These are phyloP conservation scores for Lentinula boryana DNA, from an alignment of 768 basidiomycete species.

Conservation along the genomic window DNA sequence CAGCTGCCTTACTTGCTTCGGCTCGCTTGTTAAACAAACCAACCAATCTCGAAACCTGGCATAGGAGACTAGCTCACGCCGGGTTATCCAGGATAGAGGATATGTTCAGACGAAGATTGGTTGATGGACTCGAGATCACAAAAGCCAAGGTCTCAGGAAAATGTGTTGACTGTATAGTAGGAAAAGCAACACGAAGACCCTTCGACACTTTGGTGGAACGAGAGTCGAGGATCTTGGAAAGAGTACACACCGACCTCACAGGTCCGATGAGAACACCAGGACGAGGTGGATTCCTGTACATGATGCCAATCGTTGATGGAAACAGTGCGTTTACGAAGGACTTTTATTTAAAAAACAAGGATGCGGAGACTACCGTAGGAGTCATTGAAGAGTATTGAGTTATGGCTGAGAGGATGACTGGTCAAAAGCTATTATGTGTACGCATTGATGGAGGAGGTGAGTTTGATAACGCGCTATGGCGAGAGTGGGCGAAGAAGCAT, in stretches of 20 bases:
- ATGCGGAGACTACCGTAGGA: background rate
- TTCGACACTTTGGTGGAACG: too few relatives aligned
- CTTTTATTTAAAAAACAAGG: background rate
- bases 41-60: background rate
- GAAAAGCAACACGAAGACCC: too few relatives aligned
- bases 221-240: too few relatives aligned
- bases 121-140: too few relatives aligned
- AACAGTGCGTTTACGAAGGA: background rate
- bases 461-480: conserved; percentile 9
- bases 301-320: background rate
- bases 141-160: too few relatives aligned
- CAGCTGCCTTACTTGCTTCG: background rate
- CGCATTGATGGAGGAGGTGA: conserved; percentile 20
- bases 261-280: too few relatives aligned
- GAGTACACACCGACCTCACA: too few relatives aligned
- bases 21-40: background rate
- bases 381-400: conserved; percentile 6
- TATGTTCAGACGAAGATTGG: too few relatives aligned
- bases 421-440: background rate
- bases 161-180: too few relatives aligned
- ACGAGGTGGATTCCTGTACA: too few relatives aligned
- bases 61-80: background rate
- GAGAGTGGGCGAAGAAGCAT: background rate
- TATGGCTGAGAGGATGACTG: background rate
- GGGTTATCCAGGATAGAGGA: background rate